Percentiles rank a stretch among this genome's conserved stretches.
Conservation (phyloP, 2,329 filamentous ascomycete species). For the Cucurbitaria berberidis region DNA sequence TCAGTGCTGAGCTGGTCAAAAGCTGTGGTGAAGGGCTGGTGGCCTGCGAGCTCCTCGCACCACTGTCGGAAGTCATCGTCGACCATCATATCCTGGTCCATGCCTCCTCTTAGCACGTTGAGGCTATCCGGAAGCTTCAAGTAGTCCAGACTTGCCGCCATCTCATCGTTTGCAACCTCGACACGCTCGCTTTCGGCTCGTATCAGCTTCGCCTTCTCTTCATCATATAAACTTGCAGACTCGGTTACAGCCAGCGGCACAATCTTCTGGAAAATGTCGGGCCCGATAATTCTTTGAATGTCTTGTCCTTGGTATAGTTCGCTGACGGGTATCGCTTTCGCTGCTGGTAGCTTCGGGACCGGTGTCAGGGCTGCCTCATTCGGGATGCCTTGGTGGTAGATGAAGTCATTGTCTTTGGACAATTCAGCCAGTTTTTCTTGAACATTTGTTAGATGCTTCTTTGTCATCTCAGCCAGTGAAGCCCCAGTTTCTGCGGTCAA, state of each 20-base stretch:
- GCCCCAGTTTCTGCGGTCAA: slow-evolving; percentile 78
- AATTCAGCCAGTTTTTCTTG: slow-evolving; percentile 80
- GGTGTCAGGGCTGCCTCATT: slow-evolving; percentile 80
- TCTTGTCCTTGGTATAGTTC: slow-evolving; percentile 97
- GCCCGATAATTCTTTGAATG: slow-evolving; percentile 94
- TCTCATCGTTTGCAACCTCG: slow-evolving; percentile 90
- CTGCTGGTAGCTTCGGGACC: slow-evolving; percentile 89
- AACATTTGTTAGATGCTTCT: slow-evolving; percentile 78
- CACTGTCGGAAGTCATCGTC: slow-evolving; percentile 92
- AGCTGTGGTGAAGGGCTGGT: slow-evolving; percentile 77
- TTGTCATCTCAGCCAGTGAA: slow-evolving; percentile 79
- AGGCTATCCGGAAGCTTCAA: slow-evolving; percentile 86
- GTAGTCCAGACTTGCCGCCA: slow-evolving; percentile 94
- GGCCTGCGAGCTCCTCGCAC: slow-evolving; percentile 90
- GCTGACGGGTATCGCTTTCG: slow-evolving; percentile 95
- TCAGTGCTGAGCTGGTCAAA: slow-evolving; percentile 81
- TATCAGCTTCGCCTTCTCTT: slow-evolving; percentile 96
- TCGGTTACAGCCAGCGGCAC: slow-evolving; percentile 96
- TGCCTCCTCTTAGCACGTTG: slow-evolving; percentile 89
- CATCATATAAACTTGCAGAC: slow-evolving; percentile 94
- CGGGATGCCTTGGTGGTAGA: slow-evolving; percentile 93
- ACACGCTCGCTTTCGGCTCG: slow-evolving; percentile 93
- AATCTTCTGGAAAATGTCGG: slow-evolving; percentile 96
- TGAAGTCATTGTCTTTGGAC: slow-evolving; percentile 94
- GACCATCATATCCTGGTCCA: slow-evolving; percentile 85